These are phyloP conservation scores for Conoideocrella luteorostrata DNA, from an alignment of 2,329 filamentous ascomycete species.

Conservation along the genomic window DNA sequence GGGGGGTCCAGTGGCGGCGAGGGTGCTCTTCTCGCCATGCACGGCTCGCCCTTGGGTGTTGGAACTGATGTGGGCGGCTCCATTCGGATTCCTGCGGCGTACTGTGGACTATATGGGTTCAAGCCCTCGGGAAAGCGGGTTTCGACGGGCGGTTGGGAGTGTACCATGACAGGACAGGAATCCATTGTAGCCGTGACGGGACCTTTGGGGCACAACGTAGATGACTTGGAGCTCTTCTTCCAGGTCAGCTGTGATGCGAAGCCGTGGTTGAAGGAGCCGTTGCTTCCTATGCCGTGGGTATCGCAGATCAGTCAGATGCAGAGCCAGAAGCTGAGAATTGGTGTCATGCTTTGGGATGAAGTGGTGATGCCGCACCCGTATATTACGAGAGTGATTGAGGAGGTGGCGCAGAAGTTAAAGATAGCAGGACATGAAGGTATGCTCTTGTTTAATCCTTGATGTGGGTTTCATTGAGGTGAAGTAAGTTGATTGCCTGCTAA, in stretches of 20 bases:
- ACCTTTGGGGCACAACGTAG: conserved; percentile 28
- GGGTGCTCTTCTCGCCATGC: conserved; percentile 32
- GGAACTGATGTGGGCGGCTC: conserved; percentile 38
- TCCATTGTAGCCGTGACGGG: conserved; percentile 25
- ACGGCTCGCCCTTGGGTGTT: conserved; percentile 34
- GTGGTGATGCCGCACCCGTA: conserved; percentile 56
- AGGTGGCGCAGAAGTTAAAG: conserved; percentile 44
- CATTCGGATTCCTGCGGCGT: conserved; percentile 29
- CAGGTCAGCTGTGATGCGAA: conserved; percentile 22
- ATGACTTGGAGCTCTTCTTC: conserved; percentile 29
- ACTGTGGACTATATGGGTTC: conserved; percentile 29
- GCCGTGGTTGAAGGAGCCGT: conserved; percentile 28
- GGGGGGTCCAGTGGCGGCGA: conserved; percentile 61
- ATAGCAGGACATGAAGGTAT: conserved; percentile 43
- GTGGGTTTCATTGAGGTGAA: no score
- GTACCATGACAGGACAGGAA: conserved; percentile 28
- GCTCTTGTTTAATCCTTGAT: not conserved
- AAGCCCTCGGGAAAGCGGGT: conserved; percentile 27
- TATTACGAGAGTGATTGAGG: conserved; percentile 47
- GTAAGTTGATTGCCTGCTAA: no score
- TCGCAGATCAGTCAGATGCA: conserved; percentile 4
- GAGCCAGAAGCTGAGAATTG: conserved; percentile 20
- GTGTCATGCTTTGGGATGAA: conserved; percentile 42
- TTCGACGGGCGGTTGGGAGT: conserved; percentile 18
- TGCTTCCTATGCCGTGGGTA: conserved; percentile 19